Conservation (phyloP, 2,329 filamentous ascomycete species). For the Macrophomina tecta region DNA sequence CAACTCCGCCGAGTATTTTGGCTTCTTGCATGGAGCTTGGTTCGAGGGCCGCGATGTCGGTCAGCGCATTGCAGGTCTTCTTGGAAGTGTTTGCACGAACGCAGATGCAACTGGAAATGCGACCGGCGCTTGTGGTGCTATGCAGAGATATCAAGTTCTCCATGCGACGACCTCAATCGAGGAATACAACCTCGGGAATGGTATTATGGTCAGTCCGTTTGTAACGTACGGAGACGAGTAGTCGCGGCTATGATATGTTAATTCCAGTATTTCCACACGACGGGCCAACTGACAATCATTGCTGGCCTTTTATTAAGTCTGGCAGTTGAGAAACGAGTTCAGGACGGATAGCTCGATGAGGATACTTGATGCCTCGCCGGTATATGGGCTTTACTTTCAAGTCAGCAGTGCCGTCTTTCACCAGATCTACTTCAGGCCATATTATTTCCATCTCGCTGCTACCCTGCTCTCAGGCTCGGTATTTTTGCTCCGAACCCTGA, state of each 20-base stretch:
- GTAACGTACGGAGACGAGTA: conserved; percentile 21
- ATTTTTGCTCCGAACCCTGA: no score
- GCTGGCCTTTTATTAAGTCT: no score
- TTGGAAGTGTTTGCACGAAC: conserved; percentile 35
- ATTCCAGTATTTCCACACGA: no score
- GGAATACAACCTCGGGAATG: conserved; percentile 41
- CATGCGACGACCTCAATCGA: conserved; percentile 39
- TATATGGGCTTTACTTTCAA: no score
- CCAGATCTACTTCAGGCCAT: no score
- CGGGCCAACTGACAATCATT: neutral
- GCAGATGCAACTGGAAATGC: conserved; percentile 24
- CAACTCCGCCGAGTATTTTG: conserved; percentile 67
- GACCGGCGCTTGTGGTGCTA: conserved; percentile 36
- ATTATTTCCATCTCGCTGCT: no score
- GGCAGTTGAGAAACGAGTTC: no score
- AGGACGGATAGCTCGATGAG: no score
- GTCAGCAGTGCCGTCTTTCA: no score
- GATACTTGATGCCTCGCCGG: no score
- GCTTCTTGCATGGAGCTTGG: conserved; percentile 63
- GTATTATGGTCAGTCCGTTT: conserved; percentile 35
- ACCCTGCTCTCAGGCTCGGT: no score
- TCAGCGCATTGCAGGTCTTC: conserved; percentile 38
- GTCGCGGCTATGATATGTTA: neutral
- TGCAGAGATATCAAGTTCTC: conserved; percentile 39
- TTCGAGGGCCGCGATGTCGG: conserved; percentile 45